Base-by-base conservation (phyloP, 2,329 filamentous ascomycete species). In the Metarhizium rileyi region DNA sequence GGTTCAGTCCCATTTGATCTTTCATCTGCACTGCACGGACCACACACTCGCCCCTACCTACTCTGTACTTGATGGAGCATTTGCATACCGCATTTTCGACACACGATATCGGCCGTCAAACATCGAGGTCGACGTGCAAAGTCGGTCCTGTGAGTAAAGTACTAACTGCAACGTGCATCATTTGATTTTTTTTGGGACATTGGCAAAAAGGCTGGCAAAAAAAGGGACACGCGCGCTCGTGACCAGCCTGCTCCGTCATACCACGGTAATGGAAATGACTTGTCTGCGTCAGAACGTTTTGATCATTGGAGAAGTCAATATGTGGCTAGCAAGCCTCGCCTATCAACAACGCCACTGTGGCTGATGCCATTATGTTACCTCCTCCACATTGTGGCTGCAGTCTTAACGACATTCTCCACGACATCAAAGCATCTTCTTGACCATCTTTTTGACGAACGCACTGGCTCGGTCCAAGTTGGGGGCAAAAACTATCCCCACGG, bases 301-400 rank as follows among this genome's bases (percentile, higher is more conserved):
- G n/a, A 16, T 8, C 23, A 14, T 33, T 22, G 18, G 18, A 18
- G 25, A 16, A 40, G 10, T 27, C 20, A 38, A 35, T 40, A 10
- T 23, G 25, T 20, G 28, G 25, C 36, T 41, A 5, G 23, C 10
- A 18, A 38, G 28, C 42, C 18, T 18, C 26, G 40, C 18, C n/a
- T 38, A 35, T 25, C 8, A 26, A 10, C 44, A 22, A 30, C 44
- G 44, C 44, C 44, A 45, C 44, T 50, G 52, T 54, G 52, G 52
- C 52, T 48, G 46, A 43, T 50, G 46, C 42, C 27, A 40, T 12
- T 16, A 7, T 20, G 35, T 38, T n/a, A n/a, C n/a, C 35, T 16
- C 33, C 40, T 28, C 38, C 43, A 45, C 14, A 20, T 43, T 25
- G 35, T 25, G 48, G 43, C 44, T 22, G 18, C 16, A 23, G 26